Evolutionary conservation across 192 early-diverging fungal species (phyloP).

Genomic region (Gamsiella multidivaricata): DNA sequence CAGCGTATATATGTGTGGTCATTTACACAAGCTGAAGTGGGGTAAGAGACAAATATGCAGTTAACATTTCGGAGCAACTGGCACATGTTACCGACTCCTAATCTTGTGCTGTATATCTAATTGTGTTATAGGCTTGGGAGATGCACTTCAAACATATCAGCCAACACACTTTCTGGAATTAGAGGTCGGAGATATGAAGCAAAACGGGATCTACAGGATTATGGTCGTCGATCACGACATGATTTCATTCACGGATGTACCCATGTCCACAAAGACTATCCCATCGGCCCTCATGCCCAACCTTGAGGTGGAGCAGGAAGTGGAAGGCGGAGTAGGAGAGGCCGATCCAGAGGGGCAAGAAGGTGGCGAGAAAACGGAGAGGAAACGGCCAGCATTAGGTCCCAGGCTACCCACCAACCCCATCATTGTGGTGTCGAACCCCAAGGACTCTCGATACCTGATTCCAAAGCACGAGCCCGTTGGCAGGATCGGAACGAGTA

Average conservation of each 20-base stretch:
- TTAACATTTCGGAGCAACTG: not conserved
- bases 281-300: slow-evolving; percentile 59
- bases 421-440: slow-evolving; percentile 86
- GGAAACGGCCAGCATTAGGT: slow-evolving; percentile 41
- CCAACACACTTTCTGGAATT: slow-evolving; percentile 79
- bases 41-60: slow-evolving; percentile 32
- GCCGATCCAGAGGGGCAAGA: slow-evolving; percentile 4
- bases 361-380: slow-evolving; percentile 3
- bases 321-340: not conserved
- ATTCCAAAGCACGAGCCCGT: slow-evolving; percentile 80
- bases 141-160: slow-evolving; percentile 73
- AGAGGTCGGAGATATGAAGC: slow-evolving; percentile 92
- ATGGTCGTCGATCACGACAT: slow-evolving; percentile 89
- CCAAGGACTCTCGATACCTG: slow-evolving; percentile 84
- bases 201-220: slow-evolving; percentile 86
- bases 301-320: not conserved
- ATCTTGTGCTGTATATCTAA: not conserved
- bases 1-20: slow-evolving; percentile 87
- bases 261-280: slow-evolving; percentile 69
- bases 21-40: slow-evolving; percentile 80
- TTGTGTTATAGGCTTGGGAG: slow-evolving; percentile 56
- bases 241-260: slow-evolving; percentile 82
- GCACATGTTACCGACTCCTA: not conserved
- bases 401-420: slow-evolving; percentile 67
- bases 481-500: slow-evolving; percentile 66